These are phyloP conservation scores for Sporothrix pallida DNA, from an alignment of 2,329 filamentous ascomycete genomes.

Conservation along the genomic window DNA sequence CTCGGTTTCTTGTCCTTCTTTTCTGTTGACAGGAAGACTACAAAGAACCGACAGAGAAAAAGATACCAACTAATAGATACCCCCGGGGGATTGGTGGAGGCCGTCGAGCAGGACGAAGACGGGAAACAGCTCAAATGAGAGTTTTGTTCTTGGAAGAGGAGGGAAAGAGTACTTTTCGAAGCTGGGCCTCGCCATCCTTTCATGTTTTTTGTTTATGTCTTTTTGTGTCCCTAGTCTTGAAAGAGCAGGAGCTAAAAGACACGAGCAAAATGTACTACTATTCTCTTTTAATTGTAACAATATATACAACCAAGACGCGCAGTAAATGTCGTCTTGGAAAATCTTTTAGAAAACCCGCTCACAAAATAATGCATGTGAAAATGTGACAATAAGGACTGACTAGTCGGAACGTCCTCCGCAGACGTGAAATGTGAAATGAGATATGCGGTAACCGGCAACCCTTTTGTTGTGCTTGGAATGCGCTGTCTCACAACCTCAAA, in stretches of 20 bases:
- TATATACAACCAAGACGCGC: conserved; percentile 1
- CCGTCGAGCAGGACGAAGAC: background rate
- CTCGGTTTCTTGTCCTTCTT: background rate
- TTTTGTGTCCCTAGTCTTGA: background rate
- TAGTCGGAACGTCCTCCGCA: too few relatives aligned
- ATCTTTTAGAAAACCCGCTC: background rate
- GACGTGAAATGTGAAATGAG: conserved; percentile 3
- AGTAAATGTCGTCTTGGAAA: background rate
- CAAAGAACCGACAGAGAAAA: background rate
- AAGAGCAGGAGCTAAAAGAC: background rate
- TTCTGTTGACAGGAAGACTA: conserved; percentile 1
- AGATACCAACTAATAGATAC: conserved; percentile 23
- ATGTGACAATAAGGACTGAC: background rate
- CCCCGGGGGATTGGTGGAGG: conserved; percentile 16
- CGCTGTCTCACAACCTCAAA: conserved; percentile 16
- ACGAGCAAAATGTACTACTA: conserved; percentile 2
- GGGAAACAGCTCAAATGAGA: background rate
- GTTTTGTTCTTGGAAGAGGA: background rate
- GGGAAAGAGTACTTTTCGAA: background rate
- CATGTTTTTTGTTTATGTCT: background rate
- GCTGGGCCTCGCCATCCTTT: conserved; percentile 19
- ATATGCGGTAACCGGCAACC: background rate
- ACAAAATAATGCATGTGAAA: background rate
- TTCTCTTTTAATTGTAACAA: conserved; percentile 21
- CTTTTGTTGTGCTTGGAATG: background rate